Evolutionary conservation across 306 rosid genomes (phyloP).

Genomic region (Echinosophora koreensis): DNA sequence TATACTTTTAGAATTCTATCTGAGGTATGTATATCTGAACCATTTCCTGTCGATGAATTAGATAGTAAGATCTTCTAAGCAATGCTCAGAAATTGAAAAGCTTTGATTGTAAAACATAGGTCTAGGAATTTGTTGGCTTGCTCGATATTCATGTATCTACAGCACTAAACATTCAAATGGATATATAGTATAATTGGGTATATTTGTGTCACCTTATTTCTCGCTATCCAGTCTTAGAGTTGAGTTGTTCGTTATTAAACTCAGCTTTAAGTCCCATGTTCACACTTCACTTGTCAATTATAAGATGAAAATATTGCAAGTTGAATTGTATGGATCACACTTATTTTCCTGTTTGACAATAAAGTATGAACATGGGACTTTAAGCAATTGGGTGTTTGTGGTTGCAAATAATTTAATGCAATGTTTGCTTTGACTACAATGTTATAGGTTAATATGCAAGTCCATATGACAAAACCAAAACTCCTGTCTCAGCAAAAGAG

Average conservation of each 20-base stretch:
- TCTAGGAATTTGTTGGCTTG: too few species aligned
- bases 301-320: not conserved
- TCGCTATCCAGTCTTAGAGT: not conserved
- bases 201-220: constrained; percentile 11
- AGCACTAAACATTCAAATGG: constrained; percentile 1
- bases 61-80: too few species aligned
- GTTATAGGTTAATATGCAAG: constrained; percentile 18
- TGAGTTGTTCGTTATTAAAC: constrained; percentile 5
- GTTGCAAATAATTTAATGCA: constrained; percentile 40
- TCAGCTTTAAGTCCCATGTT: not conserved
- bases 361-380: constrained; percentile 26
- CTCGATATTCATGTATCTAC: too few species aligned
- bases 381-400: constrained; percentile 27
- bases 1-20: not conserved
- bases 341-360: constrained; percentile 28
- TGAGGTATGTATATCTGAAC: too few species aligned
- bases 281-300: not conserved
- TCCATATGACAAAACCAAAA: not conserved
- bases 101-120: too few species aligned
- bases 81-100: too few species aligned
- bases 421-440: constrained; percentile 34
- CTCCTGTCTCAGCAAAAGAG: not conserved
- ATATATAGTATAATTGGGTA: not conserved
- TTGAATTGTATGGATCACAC: not conserved
- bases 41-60: constrained; percentile 20